Conservation (phyloP, 148 eudicot species). For the Persicaria tinctoria region DNA sequence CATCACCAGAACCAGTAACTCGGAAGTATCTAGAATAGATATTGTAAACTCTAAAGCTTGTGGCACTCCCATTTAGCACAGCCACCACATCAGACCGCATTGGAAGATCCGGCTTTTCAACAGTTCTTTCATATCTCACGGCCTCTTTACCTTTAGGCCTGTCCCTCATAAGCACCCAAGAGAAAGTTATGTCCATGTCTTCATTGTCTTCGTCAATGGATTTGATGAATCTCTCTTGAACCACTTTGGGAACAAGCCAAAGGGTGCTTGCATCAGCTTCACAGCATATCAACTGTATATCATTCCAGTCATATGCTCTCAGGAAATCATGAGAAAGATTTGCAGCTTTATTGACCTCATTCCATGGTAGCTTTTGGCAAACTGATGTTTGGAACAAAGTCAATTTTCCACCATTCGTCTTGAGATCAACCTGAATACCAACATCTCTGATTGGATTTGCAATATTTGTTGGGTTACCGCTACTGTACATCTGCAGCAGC, state of each 20-base stretch:
- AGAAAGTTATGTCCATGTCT: slow-evolving; percentile 49
- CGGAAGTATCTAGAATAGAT: slow-evolving; percentile 73
- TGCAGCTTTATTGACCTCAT: slow-evolving; percentile 31
- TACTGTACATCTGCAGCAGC: slow-evolving; percentile 86
- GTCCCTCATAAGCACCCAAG: slow-evolving; percentile 82
- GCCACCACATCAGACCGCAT: slow-evolving; percentile 44
- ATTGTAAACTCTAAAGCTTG: slow-evolving; percentile 59
- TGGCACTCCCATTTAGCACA: slow-evolving; percentile 65
- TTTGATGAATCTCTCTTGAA: slow-evolving; percentile 49
- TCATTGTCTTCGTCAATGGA: slow-evolving; percentile 36
- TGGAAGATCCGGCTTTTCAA: slow-evolving; percentile 48
- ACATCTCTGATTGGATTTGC: slow-evolving; percentile 94
- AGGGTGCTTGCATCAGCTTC: slow-evolving; percentile 85
- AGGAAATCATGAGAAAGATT: slow-evolving; percentile 57
- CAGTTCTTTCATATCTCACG: slow-evolving; percentile 64
- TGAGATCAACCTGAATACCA: slow-evolving; percentile 82
- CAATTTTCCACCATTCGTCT: slow-evolving; percentile 71
- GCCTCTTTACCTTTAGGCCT: slow-evolving; percentile 94
- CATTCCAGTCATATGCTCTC: slow-evolving; percentile 52
- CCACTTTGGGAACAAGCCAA: slow-evolving; percentile 87
- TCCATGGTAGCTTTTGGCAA: slow-evolving; percentile 64
- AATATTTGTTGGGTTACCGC: slow-evolving; percentile 96
- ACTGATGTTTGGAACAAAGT: slow-evolving; percentile 74
- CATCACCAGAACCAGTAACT: slow-evolving; percentile 97
- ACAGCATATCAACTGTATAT: slow-evolving; percentile 87